A percentile compares a stretch with the other conserved stretches of the same genome.
Evolutionary conservation across 495 filamentous ascomycete species (phyloP).

Genomic region (Tuber microsphaerosporum): DNA sequence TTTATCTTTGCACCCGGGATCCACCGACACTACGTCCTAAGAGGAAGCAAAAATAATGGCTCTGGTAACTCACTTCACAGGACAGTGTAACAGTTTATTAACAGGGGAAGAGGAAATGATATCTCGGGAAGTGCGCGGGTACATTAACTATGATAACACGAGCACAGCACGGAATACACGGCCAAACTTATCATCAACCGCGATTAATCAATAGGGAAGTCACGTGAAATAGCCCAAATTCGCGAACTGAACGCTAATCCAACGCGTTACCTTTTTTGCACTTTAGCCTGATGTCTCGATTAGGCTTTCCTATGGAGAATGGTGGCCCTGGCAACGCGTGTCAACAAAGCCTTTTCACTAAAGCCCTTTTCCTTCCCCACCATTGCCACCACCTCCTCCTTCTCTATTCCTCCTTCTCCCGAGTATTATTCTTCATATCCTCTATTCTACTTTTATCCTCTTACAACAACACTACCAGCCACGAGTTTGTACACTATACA

Average conservation of each 20-base stretch:
- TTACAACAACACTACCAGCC: neutral
- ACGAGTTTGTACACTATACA: slow-evolving; percentile 29
- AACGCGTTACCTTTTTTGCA: slow-evolving; percentile 11
- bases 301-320: neutral
- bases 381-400: slow-evolving; percentile 4
- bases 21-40: neutral
- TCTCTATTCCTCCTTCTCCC: neutral
- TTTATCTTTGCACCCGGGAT: neutral
- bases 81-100: neutral
- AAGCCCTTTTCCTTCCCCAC: neutral
- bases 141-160: neutral
- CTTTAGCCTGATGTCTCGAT: slow-evolving; percentile 10
- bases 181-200: neutral
- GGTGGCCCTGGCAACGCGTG: slow-evolving; percentile 25
- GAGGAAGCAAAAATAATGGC: neutral
- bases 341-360: slow-evolving; percentile 21
- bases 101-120: neutral
- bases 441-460: neutral
- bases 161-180: neutral
- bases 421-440: neutral
- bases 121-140: neutral
- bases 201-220: neutral
- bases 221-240: neutral
- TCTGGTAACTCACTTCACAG: neutral
- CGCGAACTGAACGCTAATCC: slow-evolving; percentile 9